These are phyloP conservation scores for Eucalyptus erythrocorys DNA, from an alignment of 345 rosid species.

Conservation along the genomic window DNA sequence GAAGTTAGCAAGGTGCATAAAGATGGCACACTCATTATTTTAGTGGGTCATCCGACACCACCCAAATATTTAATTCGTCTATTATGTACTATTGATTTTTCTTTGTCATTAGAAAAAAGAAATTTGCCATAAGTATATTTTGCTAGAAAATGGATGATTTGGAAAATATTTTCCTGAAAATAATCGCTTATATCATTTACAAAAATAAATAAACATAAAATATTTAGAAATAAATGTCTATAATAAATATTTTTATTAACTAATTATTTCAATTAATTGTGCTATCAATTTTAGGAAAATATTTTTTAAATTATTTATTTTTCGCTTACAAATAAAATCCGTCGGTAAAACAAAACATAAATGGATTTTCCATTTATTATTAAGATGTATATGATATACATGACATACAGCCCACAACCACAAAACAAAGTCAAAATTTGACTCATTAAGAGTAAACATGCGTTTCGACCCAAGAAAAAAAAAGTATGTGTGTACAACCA, in stretches of 20 bases:
- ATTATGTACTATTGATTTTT: not conserved
- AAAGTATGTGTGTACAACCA: not conserved
- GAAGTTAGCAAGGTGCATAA: not conserved
- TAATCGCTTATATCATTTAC: no score
- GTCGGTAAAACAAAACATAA: not conserved
- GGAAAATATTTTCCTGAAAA: accelerated
- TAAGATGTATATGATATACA: not conserved
- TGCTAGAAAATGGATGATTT: no score
- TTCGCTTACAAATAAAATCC: not conserved
- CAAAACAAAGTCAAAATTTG: not conserved
- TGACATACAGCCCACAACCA: not conserved
- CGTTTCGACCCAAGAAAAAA: no score
- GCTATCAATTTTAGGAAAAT: no score
- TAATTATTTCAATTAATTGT: not conserved
- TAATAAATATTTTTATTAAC: not conserved
- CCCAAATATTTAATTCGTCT: not conserved
- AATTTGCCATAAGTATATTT: not conserved
- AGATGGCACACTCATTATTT: not conserved
- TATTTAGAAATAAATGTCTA: no score
- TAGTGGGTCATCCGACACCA: not conserved
- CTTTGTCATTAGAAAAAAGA: not conserved
- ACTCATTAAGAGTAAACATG: not conserved
- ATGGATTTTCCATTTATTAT: not conserved
- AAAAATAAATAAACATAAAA: no score
- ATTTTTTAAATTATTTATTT: no score